Evolutionary conservation across 108 stramenopile genomes (phyloP), one percentile per base, ranked within the genome.

Genomic region (Cyclotella baltica): DNA sequence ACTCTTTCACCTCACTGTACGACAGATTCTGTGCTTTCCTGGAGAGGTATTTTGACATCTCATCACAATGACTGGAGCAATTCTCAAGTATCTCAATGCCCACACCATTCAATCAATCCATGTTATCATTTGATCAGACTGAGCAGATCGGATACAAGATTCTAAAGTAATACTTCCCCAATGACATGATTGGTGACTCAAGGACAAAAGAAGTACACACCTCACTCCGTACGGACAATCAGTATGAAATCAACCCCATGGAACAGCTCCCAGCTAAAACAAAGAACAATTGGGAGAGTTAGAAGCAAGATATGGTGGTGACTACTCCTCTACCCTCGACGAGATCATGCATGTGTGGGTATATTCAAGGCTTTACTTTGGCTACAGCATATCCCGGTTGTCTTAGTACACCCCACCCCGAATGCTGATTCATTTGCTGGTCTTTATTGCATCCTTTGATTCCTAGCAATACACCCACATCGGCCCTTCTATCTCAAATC

Each of bases 91-190:
- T 29, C 55, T 70, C 29, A 70, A 70, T 30, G 2, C 57, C 22
- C 15, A 34, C 6, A 70, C 57, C 34, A 56, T 70, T 33, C 27
- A 35, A 30, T 35, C 55, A 10, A 16, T 33, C 3, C 52, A 33
- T 25, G 70, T 52, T 70, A 9, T 50, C 47, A 9, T 53, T 30
- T 20, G 55, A 70, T 34, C 70, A 70, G 25, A 68, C 47, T 8
- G 31, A 68, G n/a, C 67, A 68, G 10, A 68, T 68, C 67, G 19
- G 33, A 50, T 6, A 68, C 33, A 68, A 36, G 20, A 68, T 68
- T 35, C 5, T 68, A 5, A 16, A 68, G 16, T 28, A 68, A 25
- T 51, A 50, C 9, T 52, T 68, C 47, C 51, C 48, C 6, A 6
- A 29, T 19, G 4, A 13, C 18, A 52, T 20, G 19, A 35, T 31